Conservation (phyloP, 148 eudicot genomes). For the Silene uniflora region DNA sequence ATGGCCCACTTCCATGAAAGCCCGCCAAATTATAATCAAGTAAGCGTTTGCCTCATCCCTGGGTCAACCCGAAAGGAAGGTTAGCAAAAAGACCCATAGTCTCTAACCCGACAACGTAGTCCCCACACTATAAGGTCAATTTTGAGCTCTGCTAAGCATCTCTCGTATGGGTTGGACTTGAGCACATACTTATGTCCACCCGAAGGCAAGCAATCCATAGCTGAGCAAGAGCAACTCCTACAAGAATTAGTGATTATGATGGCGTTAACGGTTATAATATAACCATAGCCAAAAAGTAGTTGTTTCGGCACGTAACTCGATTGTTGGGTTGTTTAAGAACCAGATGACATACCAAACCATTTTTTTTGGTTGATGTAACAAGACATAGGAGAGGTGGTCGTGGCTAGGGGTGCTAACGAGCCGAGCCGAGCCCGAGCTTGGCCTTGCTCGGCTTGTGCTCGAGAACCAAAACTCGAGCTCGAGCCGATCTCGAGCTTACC, state of each 20-base stretch:
- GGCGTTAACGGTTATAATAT: conserved; percentile 74
- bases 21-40: conserved; percentile 73
- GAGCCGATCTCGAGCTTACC: too few relatives aligned
- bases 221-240: conserved; percentile 55
- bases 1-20: conserved; percentile 72
- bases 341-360: too few relatives aligned
- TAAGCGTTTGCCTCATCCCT: conserved; percentile 85
- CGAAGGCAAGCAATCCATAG: conserved; percentile 30
- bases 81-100: conserved; percentile 79
- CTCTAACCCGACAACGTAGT: conserved; percentile 61
- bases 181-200: conserved; percentile 32
- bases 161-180: conserved; percentile 39
- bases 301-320: conserved; percentile 69
- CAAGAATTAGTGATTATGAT: conserved; percentile 74
- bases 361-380: too few relatives aligned
- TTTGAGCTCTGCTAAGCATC: conserved; percentile 48
- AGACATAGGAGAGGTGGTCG: too few relatives aligned
- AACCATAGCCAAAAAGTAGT: conserved; percentile 80
- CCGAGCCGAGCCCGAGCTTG: too few relatives aligned
- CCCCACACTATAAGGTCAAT: conserved; percentile 69
- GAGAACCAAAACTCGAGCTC: too few relatives aligned
- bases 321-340: too few relatives aligned
- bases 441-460: too few relatives aligned
- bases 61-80: conserved; percentile 72
- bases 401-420: too few relatives aligned